Percentiles rank a stretch among this genome's conserved stretches.
Evolutionary conservation across 495 filamentous ascomycete genomes (phyloP).

Genomic region (Neurospora sp.): DNA sequence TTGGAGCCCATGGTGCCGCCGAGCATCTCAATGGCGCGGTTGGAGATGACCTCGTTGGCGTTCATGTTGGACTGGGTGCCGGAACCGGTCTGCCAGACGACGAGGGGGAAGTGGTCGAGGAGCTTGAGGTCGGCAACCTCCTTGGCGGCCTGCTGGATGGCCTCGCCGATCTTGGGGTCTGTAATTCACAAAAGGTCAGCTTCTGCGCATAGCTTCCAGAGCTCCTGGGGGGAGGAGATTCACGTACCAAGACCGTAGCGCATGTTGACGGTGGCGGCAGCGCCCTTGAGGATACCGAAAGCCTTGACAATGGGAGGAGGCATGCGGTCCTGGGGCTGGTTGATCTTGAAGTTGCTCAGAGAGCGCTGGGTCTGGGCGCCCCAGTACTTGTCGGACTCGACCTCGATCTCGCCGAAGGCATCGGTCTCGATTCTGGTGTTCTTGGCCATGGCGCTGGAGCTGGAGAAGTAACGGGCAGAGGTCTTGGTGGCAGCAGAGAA

Average conservation of each 20-base stretch:
- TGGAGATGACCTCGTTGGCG: slow-evolving; percentile 99
- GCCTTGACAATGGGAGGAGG: slow-evolving; percentile 82
- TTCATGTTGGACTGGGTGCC: slow-evolving; percentile 99
- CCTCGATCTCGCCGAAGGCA: slow-evolving; percentile 94
- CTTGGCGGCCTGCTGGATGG: slow-evolving; percentile 85
- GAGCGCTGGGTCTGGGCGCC: slow-evolving; percentile 97
- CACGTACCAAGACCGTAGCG: slow-evolving; percentile 80
- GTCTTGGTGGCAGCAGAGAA: neutral
- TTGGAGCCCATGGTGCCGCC: slow-evolving; percentile 90
- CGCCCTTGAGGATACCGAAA: slow-evolving; percentile 96
- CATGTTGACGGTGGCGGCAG: slow-evolving; percentile 94
- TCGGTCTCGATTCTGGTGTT: slow-evolving; percentile 76
- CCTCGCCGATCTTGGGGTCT: slow-evolving; percentile 86
- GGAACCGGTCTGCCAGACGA: slow-evolving; percentile 98
- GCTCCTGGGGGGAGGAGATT: slow-evolving; percentile 4
- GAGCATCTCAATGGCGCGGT: slow-evolving; percentile 96
- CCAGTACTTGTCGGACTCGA: slow-evolving; percentile 94
- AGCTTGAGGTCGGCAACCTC: slow-evolving; percentile 94
- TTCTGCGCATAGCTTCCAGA: slow-evolving; percentile 4
- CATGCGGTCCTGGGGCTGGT: slow-evolving; percentile 98
- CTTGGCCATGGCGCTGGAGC: slow-evolving; percentile 37
- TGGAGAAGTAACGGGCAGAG: slow-evolving; percentile 29
- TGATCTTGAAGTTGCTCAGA: slow-evolving; percentile 95
- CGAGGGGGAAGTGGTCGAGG: slow-evolving; percentile 94
- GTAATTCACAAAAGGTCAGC: neutral